Evolutionary conservation across 2,329 filamentous ascomycete species (phyloP), one percentile per base, ranked within the genome.

Genomic region (Ophiostoma sp.): DNA sequence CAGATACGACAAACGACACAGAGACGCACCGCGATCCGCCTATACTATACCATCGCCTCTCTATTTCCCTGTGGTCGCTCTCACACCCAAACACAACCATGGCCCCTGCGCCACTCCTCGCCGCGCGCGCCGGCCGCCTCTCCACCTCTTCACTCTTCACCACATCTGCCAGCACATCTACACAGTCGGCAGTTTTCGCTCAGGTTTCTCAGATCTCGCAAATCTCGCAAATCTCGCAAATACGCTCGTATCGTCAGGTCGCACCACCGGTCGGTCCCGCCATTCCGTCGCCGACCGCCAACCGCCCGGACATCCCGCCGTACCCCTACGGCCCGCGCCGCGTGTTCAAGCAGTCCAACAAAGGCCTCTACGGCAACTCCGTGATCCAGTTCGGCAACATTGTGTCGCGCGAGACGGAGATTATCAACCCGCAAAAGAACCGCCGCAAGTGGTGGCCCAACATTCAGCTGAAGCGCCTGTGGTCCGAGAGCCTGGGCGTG

Each of bases 341-440:
- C 71, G 80, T 88, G 72, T 95, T 91, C 84, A 93, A 94, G 80
- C 91, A 95, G 79, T 88, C 89, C 73, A 91, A 93, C 81, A 83
- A 81, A 69, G 89, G 89, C 63, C 86, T 93, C 8, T 92, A 91
- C 80, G 91, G 89, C 73, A 79, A 79, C 55, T 81, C 86, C 72
- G 86, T 86, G 75, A 89, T 93, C 76, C 90, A 87, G 66, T 92
- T 90, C 78, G 91, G 91, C 76, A 93, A 94, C 84, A 89, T 86
- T 73, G 87, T 94, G 66, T 87, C 87, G 62, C 81, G 84, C 73
- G 83, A 87, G 74, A 84, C 88, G 75, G 84, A 88, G 76, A 84
- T 85, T 75, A 72, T 71, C 70, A 72, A 73, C 67, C 69, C 71
- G 58, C 69, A 72, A 38, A 93, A 92, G 80, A 88, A 87, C 66